A percentile compares a stretch with the other conserved stretches of the same genome.
phyloP scores from a whole-genome alignment of 2,329 filamentous ascomycete species.

The Tolypocladium endophyticum region DNA sequence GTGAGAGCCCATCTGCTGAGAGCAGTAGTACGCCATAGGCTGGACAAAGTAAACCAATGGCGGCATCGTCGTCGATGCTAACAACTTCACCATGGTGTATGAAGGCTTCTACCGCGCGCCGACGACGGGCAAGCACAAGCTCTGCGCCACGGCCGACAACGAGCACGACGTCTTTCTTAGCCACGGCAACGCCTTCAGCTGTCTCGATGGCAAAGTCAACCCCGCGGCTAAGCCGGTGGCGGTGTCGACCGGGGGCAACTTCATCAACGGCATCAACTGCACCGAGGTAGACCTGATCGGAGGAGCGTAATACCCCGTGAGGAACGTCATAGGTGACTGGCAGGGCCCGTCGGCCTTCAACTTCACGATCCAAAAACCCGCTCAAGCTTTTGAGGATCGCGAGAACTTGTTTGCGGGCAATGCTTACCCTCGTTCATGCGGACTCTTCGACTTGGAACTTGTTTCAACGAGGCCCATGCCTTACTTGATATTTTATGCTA shows the following conservation, averaged over 20 bases:
- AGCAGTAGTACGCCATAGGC: conserved; percentile 5
- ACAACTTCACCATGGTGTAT: conserved; percentile 14
- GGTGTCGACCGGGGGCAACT: conserved; percentile 6
- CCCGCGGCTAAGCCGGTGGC: conserved; percentile 4
- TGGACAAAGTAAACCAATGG: conserved; percentile 5
- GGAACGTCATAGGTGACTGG: conserved; percentile 12
- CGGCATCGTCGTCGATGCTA: conserved; percentile 10
- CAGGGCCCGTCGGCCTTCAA: conserved; percentile 6
- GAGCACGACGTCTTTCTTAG: conserved; percentile 12
- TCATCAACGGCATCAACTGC: conserved; percentile 9
- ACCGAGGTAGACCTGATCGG: conserved; percentile 5
- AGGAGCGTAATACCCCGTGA: conserved; percentile 9
- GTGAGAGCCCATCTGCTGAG: too few relatives aligned
- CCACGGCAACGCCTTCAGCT: conserved; percentile 10
- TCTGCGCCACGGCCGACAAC: conserved; percentile 12
- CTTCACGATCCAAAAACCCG: conserved; percentile 5
- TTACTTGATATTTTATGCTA: too few relatives aligned
- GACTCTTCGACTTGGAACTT: too few relatives aligned
- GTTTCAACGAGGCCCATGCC: too few relatives aligned
- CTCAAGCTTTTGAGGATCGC: conserved; percentile 4
- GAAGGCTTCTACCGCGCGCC: conserved; percentile 8
- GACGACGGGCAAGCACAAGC: conserved; percentile 7
- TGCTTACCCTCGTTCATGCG: conserved; percentile 3
- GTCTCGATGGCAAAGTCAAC: conserved; percentile 2
- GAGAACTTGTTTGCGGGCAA: conserved; percentile 1